Evolutionary conservation across 495 filamentous ascomycete species (phyloP).

Genomic region (Hypomontagnella monticulosa): DNA sequence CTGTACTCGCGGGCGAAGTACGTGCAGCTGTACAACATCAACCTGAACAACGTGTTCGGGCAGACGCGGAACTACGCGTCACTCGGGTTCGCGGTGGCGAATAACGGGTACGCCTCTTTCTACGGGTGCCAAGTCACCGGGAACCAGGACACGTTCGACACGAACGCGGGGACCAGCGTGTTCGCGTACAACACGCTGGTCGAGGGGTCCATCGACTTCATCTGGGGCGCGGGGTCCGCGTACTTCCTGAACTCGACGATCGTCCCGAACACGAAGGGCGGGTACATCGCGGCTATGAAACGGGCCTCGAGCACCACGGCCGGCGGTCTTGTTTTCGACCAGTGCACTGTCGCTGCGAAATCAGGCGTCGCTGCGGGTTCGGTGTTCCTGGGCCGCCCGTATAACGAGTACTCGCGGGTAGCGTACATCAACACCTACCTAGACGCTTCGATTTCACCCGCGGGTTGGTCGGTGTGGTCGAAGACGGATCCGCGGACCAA

Average conservation of each 20-base stretch:
- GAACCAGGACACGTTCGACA: constrained; percentile 41
- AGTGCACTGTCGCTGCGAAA: constrained; percentile 39
- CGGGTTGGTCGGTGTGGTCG: constrained; percentile 41
- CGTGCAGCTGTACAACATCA: constrained; percentile 39
- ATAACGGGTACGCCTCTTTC: constrained; percentile 40
- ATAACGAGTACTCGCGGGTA: constrained; percentile 37
- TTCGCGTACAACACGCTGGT: constrained; percentile 38
- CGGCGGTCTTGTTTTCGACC: constrained; percentile 49
- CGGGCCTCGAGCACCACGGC: constrained; percentile 34
- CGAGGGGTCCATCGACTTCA: constrained; percentile 44
- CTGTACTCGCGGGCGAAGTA: constrained; percentile 31
- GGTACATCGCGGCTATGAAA: constrained; percentile 45
- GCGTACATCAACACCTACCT: constrained; percentile 41
- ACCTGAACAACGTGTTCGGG: constrained; percentile 39
- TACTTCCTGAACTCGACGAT: constrained; percentile 47
- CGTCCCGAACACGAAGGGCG: constrained; percentile 41
- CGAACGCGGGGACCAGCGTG: constrained; percentile 24
- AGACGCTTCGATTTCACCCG: constrained; percentile 29
- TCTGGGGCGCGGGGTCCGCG: constrained; percentile 42
- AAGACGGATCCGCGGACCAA: constrained; percentile 26
- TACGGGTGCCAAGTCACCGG: constrained; percentile 39
- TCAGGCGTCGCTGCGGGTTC: constrained; percentile 5
- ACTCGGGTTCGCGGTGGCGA: constrained; percentile 44
- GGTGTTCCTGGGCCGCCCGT: constrained; percentile 41
- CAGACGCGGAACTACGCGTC: constrained; percentile 37